Evolutionary conservation across 345 rosid genomes (phyloP).

Genomic region (Laguncularia racemosa): DNA sequence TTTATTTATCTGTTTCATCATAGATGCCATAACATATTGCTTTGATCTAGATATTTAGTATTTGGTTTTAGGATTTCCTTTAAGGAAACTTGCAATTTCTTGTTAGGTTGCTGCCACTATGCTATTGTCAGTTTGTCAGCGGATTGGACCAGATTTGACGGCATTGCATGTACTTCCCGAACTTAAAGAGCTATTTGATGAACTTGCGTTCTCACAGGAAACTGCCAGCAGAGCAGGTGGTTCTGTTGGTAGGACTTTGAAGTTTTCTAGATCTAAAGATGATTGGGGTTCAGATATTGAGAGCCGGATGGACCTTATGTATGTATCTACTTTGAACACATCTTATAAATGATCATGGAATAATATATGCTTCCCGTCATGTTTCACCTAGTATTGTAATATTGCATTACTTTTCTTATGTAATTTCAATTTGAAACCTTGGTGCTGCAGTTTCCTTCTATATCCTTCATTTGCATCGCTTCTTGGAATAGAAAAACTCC

Average conservation of each 20-base stretch:
- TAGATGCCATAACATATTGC: no score
- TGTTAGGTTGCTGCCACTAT: constrained; percentile 72
- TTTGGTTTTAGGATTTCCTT: neutral
- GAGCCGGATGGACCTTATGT: constrained; percentile 93
- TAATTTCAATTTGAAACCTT: constrained; percentile 3
- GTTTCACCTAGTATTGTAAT: constrained; percentile 1
- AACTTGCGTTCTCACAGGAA: constrained; percentile 90
- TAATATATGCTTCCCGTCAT: constrained; percentile 4
- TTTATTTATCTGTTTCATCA: no score
- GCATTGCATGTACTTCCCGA: constrained; percentile 83
- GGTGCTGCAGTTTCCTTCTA: constrained; percentile 59
- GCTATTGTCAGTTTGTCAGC: constrained; percentile 71
- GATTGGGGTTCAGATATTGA: constrained; percentile 55
- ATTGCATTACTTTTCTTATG: neutral
- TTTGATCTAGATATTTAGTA: no score
- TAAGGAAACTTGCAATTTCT: constrained; percentile 3
- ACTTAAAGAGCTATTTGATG: constrained; percentile 86
- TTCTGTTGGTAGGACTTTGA: constrained; percentile 39
- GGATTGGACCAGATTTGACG: constrained; percentile 85
- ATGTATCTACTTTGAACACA: constrained; percentile 23
- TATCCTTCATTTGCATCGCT: constrained; percentile 87
- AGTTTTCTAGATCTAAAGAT: constrained; percentile 30
- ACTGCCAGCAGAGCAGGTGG: constrained; percentile 34
- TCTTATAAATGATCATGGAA: neutral
- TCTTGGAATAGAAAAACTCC: constrained; percentile 92